Evolutionary conservation across 2,329 filamentous ascomycete genomes (phyloP), one percentile per base, ranked within the genome.

Genomic region (Cladophialophora chaetospira): DNA sequence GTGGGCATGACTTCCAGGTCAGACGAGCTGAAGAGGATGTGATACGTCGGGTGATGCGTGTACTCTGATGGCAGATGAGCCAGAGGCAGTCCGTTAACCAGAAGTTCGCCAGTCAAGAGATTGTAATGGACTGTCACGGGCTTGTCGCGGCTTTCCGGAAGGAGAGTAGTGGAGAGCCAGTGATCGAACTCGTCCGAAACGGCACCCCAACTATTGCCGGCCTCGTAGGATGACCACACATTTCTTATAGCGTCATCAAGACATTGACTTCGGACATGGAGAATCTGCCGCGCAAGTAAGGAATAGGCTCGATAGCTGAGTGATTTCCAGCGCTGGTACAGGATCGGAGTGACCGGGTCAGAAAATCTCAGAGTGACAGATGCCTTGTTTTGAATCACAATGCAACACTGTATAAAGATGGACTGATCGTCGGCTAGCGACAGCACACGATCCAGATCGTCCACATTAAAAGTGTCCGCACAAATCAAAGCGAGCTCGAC

Each of bases 61-160:
- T 81, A 85, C 0, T 73, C 58, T 0, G 9, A 2, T 0, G 82
- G 82, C 0, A 85, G 70, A 2, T 77, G 73, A 3, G 73, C 66
- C 0, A 84, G 61, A 0, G 79, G 81, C 38, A 0, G 82, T 17
- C 45, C 82, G 54, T 84, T 73, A 0, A 85, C 74, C 0, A 84
- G 71, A 0, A 87, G 68, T 21, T 78, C 71, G 0, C 78, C 82
- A 0, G 73, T 78, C 2, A 86, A 60, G 0, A 83, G 46, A 58
- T 82, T 82, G 60, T 78, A 78, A 23, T 79, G 74, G 3, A 81
- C 71, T 2, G 26, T 4, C 19, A 26, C 4, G 21, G 15, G 38
- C 33, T 31, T 28, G 35, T 38, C 29, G 13, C 46, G 47, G n/a
- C 11, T 15, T 13, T 55, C 6, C 8, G 21, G 23, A 28, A 23